Conservation (phyloP, 2,329 filamentous ascomycete genomes). For the Exophiala viscosa region DNA sequence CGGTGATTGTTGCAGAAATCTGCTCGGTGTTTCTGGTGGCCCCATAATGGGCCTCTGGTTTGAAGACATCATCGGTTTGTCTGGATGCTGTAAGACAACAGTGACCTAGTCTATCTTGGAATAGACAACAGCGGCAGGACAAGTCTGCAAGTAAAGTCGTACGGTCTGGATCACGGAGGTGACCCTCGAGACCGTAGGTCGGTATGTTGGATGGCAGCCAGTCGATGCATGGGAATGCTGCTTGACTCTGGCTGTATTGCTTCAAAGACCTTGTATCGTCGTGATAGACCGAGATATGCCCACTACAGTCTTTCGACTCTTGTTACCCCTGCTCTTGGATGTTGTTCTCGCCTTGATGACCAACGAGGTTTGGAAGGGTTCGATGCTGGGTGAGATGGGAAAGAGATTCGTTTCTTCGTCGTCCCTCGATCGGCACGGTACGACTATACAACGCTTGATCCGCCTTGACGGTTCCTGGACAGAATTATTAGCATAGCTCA, state of each 20-base stretch:
- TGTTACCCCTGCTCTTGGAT: neutral
- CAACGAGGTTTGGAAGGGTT: neutral
- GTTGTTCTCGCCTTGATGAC: neutral
- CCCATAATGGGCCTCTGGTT: slow-evolving; percentile 30
- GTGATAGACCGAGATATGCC: neutral
- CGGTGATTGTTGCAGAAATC: slow-evolving; percentile 41
- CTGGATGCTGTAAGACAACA: too few relatives aligned
- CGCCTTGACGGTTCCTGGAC: slow-evolving; percentile 1
- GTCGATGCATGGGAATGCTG: neutral
- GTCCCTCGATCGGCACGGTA: neutral
- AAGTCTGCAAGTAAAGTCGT: too few relatives aligned
- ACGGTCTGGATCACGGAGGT: neutral
- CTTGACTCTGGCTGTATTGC: neutral
- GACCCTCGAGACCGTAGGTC: neutral
- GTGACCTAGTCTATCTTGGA: too few relatives aligned
- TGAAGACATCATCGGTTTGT: slow-evolving; percentile 13
- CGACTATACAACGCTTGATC: neutral
- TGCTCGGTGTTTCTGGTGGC: slow-evolving; percentile 45
- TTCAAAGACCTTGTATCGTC: neutral
- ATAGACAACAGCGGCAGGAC: too few relatives aligned
- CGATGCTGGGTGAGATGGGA: neutral
- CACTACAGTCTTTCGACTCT: neutral
- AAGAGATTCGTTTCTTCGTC: slow-evolving; percentile 11
- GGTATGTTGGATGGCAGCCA: neutral
- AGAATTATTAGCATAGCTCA: slow-evolving; percentile 9